Conservation (phyloP, 164 flowering plant species). For the Platanus orientalis region DNA sequence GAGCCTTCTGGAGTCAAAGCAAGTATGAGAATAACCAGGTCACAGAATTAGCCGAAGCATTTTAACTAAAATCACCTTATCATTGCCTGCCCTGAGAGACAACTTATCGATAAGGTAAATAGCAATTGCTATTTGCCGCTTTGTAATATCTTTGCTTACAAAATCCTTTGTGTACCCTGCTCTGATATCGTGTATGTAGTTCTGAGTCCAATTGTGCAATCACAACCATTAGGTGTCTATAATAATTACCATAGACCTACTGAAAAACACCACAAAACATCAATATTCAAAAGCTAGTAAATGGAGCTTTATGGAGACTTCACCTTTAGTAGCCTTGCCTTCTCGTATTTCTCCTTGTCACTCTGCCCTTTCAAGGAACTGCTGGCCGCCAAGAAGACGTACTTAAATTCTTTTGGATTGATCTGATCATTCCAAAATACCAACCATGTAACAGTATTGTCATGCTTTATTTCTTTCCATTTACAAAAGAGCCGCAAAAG, state of each 20-base stretch:
- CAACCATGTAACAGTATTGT: slow-evolving; percentile 97
- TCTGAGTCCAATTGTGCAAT: slow-evolving; percentile 36
- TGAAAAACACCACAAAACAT: background rate
- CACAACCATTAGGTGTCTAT: background rate
- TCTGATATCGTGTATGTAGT: slow-evolving; percentile 71
- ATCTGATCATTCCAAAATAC: slow-evolving; percentile 99
- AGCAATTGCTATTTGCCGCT: slow-evolving; percentile 90
- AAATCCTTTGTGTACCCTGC: slow-evolving; percentile 77
- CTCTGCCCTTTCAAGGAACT: slow-evolving; percentile 98
- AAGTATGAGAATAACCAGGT: too few species aligned
- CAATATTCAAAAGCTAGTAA: slow-evolving; percentile 2
- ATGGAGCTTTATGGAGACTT: background rate
- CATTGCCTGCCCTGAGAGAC: slow-evolving; percentile 99
- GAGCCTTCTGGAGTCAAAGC: too few species aligned
- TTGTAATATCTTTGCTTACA: slow-evolving; percentile 48
- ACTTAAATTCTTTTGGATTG: slow-evolving; percentile 85
- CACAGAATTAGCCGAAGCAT: background rate
- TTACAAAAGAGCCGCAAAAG: slow-evolving; percentile 39
- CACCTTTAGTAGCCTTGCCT: slow-evolving; percentile 90
- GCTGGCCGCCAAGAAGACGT: slow-evolving; percentile 97
- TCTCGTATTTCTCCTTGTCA: slow-evolving; percentile 98
- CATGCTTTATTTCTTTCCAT: slow-evolving; percentile 98
- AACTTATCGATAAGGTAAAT: slow-evolving; percentile 97
- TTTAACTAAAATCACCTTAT: slow-evolving; percentile 60
- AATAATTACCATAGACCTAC: background rate